Percentiles rank a stretch among this genome's conserved stretches.
These are phyloP conservation scores for Pichia sp. DNA, from an alignment of 1,139 yeast genomes.

Conservation along the genomic window DNA sequence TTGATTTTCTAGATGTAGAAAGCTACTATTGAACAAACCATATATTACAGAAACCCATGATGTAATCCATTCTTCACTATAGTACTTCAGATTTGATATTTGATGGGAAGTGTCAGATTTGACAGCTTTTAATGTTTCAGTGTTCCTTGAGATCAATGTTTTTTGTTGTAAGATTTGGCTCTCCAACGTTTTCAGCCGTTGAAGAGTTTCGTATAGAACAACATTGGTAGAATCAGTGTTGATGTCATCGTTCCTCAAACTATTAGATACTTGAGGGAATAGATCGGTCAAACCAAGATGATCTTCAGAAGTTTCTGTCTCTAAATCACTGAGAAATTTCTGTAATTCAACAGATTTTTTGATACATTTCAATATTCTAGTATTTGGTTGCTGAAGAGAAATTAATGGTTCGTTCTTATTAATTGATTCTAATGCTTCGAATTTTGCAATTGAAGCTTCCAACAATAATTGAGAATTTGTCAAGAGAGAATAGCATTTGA, in stretches of 20 bases:
- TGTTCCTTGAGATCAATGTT: background rate
- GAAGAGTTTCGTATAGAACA: background rate
- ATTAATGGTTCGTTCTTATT: background rate
- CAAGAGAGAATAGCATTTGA: slow-evolving; percentile 22
- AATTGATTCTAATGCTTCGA: slow-evolving; percentile 13
- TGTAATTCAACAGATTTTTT: slow-evolving; percentile 15
- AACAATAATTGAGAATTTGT: slow-evolving; percentile 22
- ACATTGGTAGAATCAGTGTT: background rate
- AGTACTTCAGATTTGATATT: slow-evolving; percentile 7
- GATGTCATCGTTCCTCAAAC: background rate
- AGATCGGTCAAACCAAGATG: too few species aligned
- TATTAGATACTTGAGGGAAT: too few species aligned
- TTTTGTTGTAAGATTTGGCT: slow-evolving; percentile 1
- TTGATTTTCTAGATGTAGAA: slow-evolving; percentile 21
- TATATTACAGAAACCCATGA: slow-evolving; percentile 25
- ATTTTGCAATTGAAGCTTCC: slow-evolving; percentile 23
- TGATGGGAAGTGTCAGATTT: slow-evolving; percentile 3
- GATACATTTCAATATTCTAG: slow-evolving; percentile 16
- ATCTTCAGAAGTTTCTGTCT: too few species aligned
- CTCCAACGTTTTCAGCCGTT: background rate
- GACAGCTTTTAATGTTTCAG: background rate
- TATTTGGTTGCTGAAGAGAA: background rate
- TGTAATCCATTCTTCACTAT: slow-evolving; percentile 20
- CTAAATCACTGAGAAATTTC: slow-evolving; percentile 7
- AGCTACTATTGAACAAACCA: slow-evolving; percentile 22